Conservation (phyloP, 225 moss, liverwort and hornwort species). For the Bryum argenteum region DNA sequence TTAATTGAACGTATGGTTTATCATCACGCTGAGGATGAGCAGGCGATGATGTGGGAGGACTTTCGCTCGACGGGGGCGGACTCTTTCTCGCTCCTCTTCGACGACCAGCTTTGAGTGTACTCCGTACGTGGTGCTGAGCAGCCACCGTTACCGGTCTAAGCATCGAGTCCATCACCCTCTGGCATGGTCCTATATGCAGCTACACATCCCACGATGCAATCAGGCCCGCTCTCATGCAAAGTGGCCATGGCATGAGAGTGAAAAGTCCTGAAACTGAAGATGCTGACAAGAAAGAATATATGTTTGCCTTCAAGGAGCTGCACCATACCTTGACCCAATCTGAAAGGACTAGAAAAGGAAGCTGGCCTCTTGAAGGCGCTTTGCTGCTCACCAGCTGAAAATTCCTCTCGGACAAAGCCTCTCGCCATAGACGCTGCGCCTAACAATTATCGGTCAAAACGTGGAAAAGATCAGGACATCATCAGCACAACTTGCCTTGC, state of each 20-base stretch:
- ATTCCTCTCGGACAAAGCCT: constrained; percentile 21
- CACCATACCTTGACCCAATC: constrained; percentile 27
- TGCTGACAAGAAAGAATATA: constrained; percentile 4
- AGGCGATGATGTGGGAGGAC: constrained; percentile 13
- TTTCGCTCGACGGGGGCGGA: constrained; percentile 20
- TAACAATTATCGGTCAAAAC: not conserved
- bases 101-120: constrained; percentile 18
- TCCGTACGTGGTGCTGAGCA: constrained; percentile 31
- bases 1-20: constrained; percentile 25
- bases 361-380: constrained; percentile 25
- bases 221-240: constrained; percentile 27
- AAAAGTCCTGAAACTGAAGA: not conserved
- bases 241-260: not conserved
- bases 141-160: constrained; percentile 27
- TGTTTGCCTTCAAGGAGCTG: constrained; percentile 16
- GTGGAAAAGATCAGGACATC: constrained; percentile 3
- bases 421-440: constrained; percentile 22
- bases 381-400: constrained; percentile 23
- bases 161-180: constrained; percentile 20
- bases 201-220: constrained; percentile 31
- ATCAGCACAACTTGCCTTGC: constrained; percentile 13
- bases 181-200: constrained; percentile 33
- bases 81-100: constrained; percentile 20
- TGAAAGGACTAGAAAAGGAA: constrained; percentile 27
- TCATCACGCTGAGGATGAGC: constrained; percentile 13